Evolutionary conservation across 2,329 filamentous ascomycete genomes (phyloP), one percentile per base, ranked within the genome.

Genomic region (Colletotrichum agaves): DNA sequence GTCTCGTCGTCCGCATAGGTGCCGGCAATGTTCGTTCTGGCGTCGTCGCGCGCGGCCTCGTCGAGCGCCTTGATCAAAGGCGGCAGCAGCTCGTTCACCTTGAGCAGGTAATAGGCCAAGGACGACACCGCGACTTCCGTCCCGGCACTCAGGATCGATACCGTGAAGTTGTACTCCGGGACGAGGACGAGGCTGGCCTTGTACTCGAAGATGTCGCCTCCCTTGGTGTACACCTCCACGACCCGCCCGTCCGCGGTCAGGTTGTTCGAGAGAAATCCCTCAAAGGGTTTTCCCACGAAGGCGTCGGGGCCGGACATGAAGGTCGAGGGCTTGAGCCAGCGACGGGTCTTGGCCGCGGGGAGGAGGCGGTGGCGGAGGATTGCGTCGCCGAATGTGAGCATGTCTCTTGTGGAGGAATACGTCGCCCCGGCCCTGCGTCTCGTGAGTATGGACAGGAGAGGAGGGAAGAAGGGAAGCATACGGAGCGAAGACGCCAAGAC

Each of bases 151-250:
- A 85, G 71, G 11, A 85, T 71, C 5, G 78, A 76, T 59, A 83
- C 72, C 33, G 79, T 79, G 6, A 84, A 68, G 52, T 80, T 79
- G 70, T 85, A 84, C 69, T 85, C 82, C 0, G 83, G 82, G 0
- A 86, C 73, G 2, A 86, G 71, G 17, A 75, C 78, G 0, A 84
- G 70, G 2, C 75, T 70, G 3, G 78, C 72, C 70, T 80, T 78
- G 72, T 84, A 85, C 13, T 73, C 61, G 15, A 79, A 78, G 3
- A 83, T 68, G 62, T 81, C 79, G 3, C 84, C 84, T 2, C 72
- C 74, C 71, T 86, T 86, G 23, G 80, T 79, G 73, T 84, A 84
- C 2, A 85, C 59, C 27, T 85, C 82, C 13, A 84, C 73, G 1
- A 82, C 70, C 3, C 81, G 79, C 27, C 78, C 75, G 64, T 81